Evolutionary conservation across 164 flowering plant genomes (phyloP).

Genomic region (Taxillus chinensis): DNA sequence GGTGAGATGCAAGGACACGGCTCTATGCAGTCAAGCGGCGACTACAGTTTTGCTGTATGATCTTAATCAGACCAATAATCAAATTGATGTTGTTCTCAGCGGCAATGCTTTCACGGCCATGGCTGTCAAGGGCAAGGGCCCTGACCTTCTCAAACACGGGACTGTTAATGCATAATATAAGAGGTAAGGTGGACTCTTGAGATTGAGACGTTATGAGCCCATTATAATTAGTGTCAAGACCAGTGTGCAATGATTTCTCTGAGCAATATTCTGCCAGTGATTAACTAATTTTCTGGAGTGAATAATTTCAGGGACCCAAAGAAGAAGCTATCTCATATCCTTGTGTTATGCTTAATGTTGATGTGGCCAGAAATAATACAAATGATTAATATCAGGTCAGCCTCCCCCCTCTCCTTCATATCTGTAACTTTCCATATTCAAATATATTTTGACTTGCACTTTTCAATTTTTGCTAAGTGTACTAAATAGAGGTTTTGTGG

Average conservation of each 20-base stretch:
- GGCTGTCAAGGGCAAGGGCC: neutral
- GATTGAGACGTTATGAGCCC: too few species aligned
- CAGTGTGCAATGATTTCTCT: too few species aligned
- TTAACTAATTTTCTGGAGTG: conserved; percentile 12
- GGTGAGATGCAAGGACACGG: neutral
- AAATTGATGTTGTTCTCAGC: neutral
- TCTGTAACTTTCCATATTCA: neutral
- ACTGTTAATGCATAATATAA: neutral
- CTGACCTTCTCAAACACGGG: neutral
- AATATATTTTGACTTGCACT: neutral
- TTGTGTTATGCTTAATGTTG: conserved; percentile 99
- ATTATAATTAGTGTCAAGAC: too few species aligned
- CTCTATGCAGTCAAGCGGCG: neutral
- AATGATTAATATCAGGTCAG: conserved; percentile 97
- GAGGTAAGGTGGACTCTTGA: too few species aligned
- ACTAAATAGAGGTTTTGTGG: too few species aligned
- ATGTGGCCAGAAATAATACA: conserved; percentile 91
- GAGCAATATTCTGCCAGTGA: neutral
- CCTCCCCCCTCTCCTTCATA: neutral
- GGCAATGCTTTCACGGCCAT: neutral
- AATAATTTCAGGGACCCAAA: conserved; percentile 61
- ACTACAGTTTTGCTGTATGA: neutral
- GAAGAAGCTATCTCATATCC: conserved; percentile 98
- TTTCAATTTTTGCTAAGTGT: neutral
- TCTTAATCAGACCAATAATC: neutral